These are phyloP conservation scores for Smallanthus sonchifolius DNA, from an alignment of 129 eudicot genomes.

Conservation along the genomic window DNA sequence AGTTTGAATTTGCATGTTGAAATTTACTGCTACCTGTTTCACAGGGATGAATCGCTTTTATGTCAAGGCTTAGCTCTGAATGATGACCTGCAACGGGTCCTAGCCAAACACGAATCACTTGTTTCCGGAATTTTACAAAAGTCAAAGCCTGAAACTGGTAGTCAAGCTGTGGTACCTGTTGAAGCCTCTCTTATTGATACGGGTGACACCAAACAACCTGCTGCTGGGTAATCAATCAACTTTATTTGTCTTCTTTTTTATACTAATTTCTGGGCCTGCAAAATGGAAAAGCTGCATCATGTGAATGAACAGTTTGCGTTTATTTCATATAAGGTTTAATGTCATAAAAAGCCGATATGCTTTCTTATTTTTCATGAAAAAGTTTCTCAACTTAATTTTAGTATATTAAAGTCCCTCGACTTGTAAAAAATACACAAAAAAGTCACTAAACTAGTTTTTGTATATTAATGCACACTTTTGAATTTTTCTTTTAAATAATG, in stretches of 20 bases:
- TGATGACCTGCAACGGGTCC: conserved; percentile 77
- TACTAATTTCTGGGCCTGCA: neutral
- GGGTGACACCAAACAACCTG: conserved; percentile 42
- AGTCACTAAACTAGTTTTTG: too few species aligned
- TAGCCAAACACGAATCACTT: conserved; percentile 77
- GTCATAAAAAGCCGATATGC: too few species aligned
- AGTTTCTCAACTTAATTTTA: too few species aligned
- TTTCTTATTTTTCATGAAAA: too few species aligned
- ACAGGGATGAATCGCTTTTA: conserved; percentile 82
- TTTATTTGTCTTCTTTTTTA: neutral
- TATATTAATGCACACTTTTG: too few species aligned
- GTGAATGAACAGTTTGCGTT: neutral
- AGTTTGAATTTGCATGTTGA: conserved; percentile 5
- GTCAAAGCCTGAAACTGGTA: conserved; percentile 34
- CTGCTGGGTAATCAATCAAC: conserved; percentile 37
- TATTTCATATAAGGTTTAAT: neutral
- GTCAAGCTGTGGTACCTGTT: conserved; percentile 49
- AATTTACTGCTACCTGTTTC: neutral
- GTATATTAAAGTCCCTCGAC: too few species aligned
- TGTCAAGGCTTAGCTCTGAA: conserved; percentile 91
- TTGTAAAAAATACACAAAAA: too few species aligned
- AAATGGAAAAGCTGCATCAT: neutral
- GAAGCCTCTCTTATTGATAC: conserved; percentile 73
- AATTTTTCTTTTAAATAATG: too few species aligned
- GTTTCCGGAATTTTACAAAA: conserved; percentile 42